A percentile compares a stretch with the other conserved stretches of the same genome.
Evolutionary conservation across 2,329 filamentous ascomycete species (phyloP).

Genomic region (Penicillium brasilianum): DNA sequence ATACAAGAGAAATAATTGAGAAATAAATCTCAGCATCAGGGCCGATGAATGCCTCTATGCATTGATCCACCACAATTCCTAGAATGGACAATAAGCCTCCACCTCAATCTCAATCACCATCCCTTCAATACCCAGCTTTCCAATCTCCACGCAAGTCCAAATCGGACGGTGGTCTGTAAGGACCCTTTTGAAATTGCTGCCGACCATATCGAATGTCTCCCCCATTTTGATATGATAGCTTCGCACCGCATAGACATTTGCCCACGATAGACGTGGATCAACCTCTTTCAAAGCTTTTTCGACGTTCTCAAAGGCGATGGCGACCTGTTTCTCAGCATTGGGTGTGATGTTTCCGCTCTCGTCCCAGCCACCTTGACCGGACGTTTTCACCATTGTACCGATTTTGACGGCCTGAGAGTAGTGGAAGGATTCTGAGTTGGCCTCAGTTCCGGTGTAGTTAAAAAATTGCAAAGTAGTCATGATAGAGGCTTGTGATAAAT

Average conservation of each 20-base stretch:
- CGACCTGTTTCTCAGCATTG: background rate
- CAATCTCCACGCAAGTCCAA: background rate
- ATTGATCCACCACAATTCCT: background rate
- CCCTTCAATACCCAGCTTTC: background rate
- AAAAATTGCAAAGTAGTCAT: background rate
- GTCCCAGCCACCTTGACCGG: constrained; percentile 4
- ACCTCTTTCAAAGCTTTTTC: background rate
- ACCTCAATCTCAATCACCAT: constrained; percentile 3
- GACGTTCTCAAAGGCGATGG: background rate
- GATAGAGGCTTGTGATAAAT: background rate
- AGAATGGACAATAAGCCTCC: background rate
- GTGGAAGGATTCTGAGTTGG: constrained; percentile 1
- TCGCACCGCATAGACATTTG: background rate
- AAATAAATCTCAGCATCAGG: no score
- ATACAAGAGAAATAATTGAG: background rate
- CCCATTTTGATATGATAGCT: constrained; percentile 2
- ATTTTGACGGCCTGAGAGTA: background rate
- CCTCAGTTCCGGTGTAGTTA: background rate
- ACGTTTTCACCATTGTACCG: background rate
- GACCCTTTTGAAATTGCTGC: background rate
- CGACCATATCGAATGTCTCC: background rate
- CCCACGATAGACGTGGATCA: background rate
- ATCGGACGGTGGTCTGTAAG: background rate
- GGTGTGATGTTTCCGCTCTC: background rate
- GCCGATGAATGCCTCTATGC: no score